A percentile compares a stretch with the other conserved stretches of the same genome.
Evolutionary conservation across 2,329 filamentous ascomycete genomes (phyloP).

Genomic region (Colletotrichum tropicale): DNA sequence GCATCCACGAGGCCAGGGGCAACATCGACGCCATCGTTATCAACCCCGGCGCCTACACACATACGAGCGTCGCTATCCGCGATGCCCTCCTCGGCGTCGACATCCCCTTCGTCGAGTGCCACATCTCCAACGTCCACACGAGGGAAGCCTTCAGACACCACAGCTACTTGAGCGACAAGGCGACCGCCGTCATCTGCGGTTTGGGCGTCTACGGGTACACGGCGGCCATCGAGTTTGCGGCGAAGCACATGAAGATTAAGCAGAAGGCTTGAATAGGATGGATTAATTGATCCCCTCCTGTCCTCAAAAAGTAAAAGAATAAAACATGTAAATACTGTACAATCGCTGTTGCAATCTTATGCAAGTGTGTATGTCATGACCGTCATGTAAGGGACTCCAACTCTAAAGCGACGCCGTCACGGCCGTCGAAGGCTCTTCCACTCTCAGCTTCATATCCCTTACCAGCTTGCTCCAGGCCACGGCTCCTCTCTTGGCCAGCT

Average conservation of each 20-base stretch:
- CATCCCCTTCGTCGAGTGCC: conserved; percentile 80
- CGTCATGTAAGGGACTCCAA: background rate
- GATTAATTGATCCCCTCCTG: background rate
- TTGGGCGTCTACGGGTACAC: conserved; percentile 67
- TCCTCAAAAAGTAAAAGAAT: background rate
- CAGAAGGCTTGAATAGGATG: background rate
- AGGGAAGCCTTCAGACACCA: conserved; percentile 67
- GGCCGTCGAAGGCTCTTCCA: conserved; percentile 26
- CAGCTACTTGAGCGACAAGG: conserved; percentile 79
- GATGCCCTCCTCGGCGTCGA: conserved; percentile 73
- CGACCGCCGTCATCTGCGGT: conserved; percentile 74
- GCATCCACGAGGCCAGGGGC: conserved; percentile 69
- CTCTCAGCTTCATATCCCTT: conserved; percentile 36
- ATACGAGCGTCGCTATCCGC: conserved; percentile 77
- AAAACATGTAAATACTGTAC: background rate
- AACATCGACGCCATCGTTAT: conserved; percentile 71
- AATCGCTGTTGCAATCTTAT: background rate
- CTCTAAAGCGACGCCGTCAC: conserved; percentile 37
- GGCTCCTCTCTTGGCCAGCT: conserved; percentile 61
- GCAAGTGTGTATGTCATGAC: background rate
- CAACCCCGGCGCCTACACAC: conserved; percentile 77
- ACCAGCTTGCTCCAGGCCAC: conserved; percentile 56
- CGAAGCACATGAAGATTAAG: conserved; percentile 49
- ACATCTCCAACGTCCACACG: conserved; percentile 76
- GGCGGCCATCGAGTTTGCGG: conserved; percentile 61